Evolutionary conservation across 2,329 filamentous ascomycete species (phyloP), one percentile per base, ranked within the genome.

Genomic region (Tolypocladium tundrense): DNA sequence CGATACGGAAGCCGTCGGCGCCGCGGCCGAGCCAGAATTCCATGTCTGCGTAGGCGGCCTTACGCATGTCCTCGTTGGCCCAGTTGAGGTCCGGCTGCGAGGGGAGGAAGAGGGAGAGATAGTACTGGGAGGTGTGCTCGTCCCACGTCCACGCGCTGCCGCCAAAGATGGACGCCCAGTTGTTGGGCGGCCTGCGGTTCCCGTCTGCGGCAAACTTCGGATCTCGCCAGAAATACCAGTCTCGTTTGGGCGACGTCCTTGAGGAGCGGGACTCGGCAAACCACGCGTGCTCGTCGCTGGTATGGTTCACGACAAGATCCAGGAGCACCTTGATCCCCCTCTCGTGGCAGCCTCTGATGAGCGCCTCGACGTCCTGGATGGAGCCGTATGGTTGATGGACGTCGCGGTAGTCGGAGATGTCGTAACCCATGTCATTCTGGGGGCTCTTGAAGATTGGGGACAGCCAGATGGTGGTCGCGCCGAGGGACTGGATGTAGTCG

Each of bases 61-160:
- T 69, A 27, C 83, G 77, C 3, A 85, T 80, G 1, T 78, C 77
- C 0, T 74, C 72, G 58, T 83, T 82, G 62, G 86, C 82, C 85
- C 85, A 88, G 68, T 88, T 88, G 21, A 89, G 75, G 63, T 88
- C 86, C 0, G 86, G 85, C 64, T 88, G 86, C 58, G 83, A 79
- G 0, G 76, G 76, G 5, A 79, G 77, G 66, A 86, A 89, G 6
- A 88, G 75, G 58, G 81, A 79, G 0, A 88, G 79, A 63, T 86
- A 77, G 59, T 73, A 74, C 56, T 75, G 68, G 1, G 65, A 58
- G 0, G 72, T 70, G 8, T 62, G 54, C 61, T 73, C 70, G 55
- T 73, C 72, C 55, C 70, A 77, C 16, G 65, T 63, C 71, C 70
- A 74, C 1, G 65, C 66, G 42, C 66, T 67, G 54, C 73, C 74